Evolutionary conservation across 1,284 basidiomycete species (phyloP).

Genomic region (Rhodotorula sp.): DNA sequence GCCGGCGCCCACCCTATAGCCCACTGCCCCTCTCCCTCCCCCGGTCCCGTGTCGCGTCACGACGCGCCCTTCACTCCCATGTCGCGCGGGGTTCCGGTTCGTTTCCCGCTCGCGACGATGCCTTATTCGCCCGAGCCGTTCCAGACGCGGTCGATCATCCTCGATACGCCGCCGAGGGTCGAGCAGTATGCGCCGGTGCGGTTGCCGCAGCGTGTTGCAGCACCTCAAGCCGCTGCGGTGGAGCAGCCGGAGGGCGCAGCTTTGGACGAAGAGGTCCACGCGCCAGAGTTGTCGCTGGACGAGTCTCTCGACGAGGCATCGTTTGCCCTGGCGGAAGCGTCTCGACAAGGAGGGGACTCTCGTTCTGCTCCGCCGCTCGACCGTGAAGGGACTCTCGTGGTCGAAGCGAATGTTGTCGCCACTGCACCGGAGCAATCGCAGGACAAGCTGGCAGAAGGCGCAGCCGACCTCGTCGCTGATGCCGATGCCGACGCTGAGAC

Average conservation of each 20-base stretch:
- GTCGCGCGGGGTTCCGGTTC: background rate
- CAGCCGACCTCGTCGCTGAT: background rate
- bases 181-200: slow-evolving; percentile 14
- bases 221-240: background rate
- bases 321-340: no score
- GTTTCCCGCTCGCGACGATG: slow-evolving; percentile 11
- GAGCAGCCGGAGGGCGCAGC: background rate
- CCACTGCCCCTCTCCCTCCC: background rate
- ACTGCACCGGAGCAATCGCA: no score
- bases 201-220: slow-evolving; percentile 6
- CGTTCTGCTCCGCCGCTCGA: no score
- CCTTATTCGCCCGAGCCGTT: slow-evolving; percentile 26
- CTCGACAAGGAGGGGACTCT: no score
- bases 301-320: background rate
- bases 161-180: slow-evolving; percentile 33
- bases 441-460: no score
- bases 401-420: no score
- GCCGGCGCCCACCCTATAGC: no score
- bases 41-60: background rate
- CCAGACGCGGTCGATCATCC: slow-evolving; percentile 36
- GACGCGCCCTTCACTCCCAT: background rate
- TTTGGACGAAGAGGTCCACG: background rate
- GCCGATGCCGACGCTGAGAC: background rate
- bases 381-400: no score
- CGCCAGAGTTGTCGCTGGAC: background rate